Base-by-base conservation (phyloP, 2,329 filamentous ascomycete species). In the Plenodomus biglobosus region DNA sequence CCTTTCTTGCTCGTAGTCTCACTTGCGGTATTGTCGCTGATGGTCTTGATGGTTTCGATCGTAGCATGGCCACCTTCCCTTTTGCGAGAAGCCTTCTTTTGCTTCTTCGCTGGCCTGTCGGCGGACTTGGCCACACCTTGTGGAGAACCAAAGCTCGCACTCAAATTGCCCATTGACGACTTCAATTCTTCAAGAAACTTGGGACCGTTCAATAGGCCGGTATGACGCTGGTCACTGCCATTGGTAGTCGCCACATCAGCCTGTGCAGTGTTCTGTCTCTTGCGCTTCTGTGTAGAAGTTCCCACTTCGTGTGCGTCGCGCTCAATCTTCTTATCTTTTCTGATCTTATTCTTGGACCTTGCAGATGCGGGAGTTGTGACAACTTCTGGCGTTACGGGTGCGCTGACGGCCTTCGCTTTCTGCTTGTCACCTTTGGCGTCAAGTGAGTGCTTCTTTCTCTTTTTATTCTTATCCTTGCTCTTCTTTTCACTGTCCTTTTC, bases 201-300 rank as follows among this genome's bases (percentile, higher is more conserved):
- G 3, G 30, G 32, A 2, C 47, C 47, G 8, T 59, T 45, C 15
- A 48, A n/a, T 8, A 44, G 45, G 6, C 7, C 16, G 4, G 22
- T n/a, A 10, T 27, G 27, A 27, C 19, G 20, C 7, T 19, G 6
- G 7, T 22, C 13, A 32, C 30, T 42, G 6, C 8, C 2, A 15
- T 16, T 21, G 15, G 15, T 17, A 6, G 21, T n/a, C 16, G 42
- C 32, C 5, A 27, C 11, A 16, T 40, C 42, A 4, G 21, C 40
- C 16, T 40, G 34, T 3, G 3, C 44, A 21, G 50, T 40, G n/a
- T 38, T 50, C 32, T 48, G 44, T 40, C 55, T 48, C 43, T 64
- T 62, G 30, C 58, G 53, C 48, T 64, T 64, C 43, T 53, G 55
- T 8, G 42, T 44, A 39, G 52, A 41, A 3, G 34, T 48, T 1